A percentile compares a stretch with the other conserved stretches of the same genome.
Evolutionary conservation across 2,329 filamentous ascomycete species (phyloP).

Genomic region (Xylaria sp.): DNA sequence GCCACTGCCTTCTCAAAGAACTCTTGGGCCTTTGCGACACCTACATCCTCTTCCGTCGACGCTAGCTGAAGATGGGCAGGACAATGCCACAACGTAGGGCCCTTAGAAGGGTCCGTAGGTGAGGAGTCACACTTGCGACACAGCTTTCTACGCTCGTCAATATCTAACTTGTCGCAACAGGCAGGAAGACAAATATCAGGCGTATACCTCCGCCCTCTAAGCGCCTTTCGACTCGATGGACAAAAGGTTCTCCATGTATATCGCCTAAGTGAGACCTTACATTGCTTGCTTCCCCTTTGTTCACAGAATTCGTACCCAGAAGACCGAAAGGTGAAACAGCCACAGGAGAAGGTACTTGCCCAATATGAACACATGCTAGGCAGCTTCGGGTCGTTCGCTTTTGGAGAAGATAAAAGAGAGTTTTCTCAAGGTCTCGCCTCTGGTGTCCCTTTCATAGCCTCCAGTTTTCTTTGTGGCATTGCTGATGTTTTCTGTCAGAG

Average conservation of each 20-base stretch:
- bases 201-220: slow-evolving; percentile 15
- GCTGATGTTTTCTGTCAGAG: neutral
- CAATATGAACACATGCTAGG: slow-evolving; percentile 16
- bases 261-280: neutral
- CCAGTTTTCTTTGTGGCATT: neutral
- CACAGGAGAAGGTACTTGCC: slow-evolving; percentile 30
- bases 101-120: neutral
- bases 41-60: neutral
- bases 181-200: slow-evolving; percentile 3
- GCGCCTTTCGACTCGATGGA: slow-evolving; percentile 18
- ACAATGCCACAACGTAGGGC: slow-evolving; percentile 22
- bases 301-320: slow-evolving; percentile 35
- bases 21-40: neutral
- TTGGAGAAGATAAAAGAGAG: too few species aligned
- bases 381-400: too few species aligned
- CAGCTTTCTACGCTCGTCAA: neutral
- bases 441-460: neutral
- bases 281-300: slow-evolving; percentile 12
- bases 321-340: slow-evolving; percentile 22
- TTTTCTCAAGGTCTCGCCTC: neutral
- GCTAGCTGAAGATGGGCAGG: slow-evolving; percentile 5
- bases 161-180: slow-evolving; percentile 16
- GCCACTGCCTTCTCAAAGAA: slow-evolving; percentile 17
- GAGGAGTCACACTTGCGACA: slow-evolving; percentile 35
- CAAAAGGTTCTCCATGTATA: slow-evolving; percentile 36